Conservation (phyloP, 129 eudicot species). For the Helianthus tuberosus region DNA sequence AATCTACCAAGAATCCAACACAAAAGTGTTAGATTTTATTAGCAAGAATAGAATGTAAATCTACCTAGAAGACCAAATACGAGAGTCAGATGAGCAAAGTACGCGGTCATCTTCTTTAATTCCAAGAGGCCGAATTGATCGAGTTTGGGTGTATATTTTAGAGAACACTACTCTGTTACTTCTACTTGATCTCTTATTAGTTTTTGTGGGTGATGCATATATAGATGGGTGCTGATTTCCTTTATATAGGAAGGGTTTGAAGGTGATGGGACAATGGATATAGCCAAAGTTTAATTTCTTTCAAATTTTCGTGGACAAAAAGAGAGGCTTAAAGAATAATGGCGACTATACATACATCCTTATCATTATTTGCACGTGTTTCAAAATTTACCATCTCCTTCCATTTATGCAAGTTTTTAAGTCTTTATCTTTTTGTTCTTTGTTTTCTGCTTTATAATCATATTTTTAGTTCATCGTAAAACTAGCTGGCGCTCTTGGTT, state of each 20-base stretch:
- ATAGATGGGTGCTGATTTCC: background rate
- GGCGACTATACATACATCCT: background rate
- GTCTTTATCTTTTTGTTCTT: background rate
- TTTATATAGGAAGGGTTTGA: slow-evolving; percentile 20
- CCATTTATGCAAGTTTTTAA: background rate
- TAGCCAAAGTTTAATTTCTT: background rate
- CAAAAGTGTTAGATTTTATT: too few relatives aligned
- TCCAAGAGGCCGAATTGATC: background rate
- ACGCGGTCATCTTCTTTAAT: background rate
- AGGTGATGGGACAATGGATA: background rate
- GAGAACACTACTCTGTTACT: background rate
- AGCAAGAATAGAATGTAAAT: background rate
- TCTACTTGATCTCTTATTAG: slow-evolving; percentile 1
- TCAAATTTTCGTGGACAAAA: background rate
- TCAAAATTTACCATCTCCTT: background rate
- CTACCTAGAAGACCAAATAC: slow-evolving; percentile 14
- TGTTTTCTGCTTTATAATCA: background rate
- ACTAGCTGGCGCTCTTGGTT: too few relatives aligned
- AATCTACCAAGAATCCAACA: background rate
- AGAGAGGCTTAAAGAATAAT: background rate
- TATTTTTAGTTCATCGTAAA: too few relatives aligned
- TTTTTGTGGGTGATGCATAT: background rate
- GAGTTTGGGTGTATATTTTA: background rate
- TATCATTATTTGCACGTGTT: slow-evolving; percentile 4
- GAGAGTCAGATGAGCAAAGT: background rate